Conservation (phyloP, 179 eudicot genomes). For the Sideroxylon spinosum region DNA sequence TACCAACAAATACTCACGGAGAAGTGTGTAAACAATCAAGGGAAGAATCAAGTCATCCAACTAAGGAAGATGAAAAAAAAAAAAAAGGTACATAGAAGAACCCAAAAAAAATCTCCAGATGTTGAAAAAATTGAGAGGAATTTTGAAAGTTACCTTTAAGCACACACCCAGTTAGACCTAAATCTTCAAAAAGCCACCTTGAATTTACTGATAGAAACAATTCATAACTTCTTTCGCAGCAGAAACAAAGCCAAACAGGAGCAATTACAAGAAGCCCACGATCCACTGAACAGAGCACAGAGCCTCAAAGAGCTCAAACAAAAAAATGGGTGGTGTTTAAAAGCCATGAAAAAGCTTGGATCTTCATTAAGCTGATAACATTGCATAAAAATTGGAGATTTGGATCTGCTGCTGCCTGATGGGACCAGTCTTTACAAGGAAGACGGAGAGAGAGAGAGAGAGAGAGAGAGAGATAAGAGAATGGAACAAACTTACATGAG, state of each 20-base stretch:
- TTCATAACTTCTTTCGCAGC: background rate
- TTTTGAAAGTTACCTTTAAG: background rate
- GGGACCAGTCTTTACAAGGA: slow-evolving; percentile 27
- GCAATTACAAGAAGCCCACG: background rate
- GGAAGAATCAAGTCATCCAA: background rate
- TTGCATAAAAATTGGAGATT: slow-evolving; percentile 17
- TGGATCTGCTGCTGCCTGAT: slow-evolving; percentile 28
- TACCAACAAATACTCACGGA: background rate
- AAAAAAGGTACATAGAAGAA: background rate
- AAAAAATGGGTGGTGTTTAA: slow-evolving; percentile 4
- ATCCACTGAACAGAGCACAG: background rate
- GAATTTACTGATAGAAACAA: slow-evolving; percentile 9
- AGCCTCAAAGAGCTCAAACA: slow-evolving; percentile 10
- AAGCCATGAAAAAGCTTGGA: slow-evolving; percentile 28
- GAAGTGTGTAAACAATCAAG: no score
- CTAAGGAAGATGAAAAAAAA: background rate
- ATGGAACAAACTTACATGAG: slow-evolving; percentile 22
- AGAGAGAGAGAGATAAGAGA: background rate
- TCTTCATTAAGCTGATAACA: slow-evolving; percentile 20
- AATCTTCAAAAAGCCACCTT: background rate
- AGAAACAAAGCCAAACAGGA: background rate
- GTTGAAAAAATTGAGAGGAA: background rate
- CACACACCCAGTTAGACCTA: background rate
- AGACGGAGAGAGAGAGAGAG: slow-evolving; percentile 11
- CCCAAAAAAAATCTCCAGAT: background rate